Base-by-base conservation (phyloP, 805 yeast species). In the Grigorovia transvaalensis region DNA sequence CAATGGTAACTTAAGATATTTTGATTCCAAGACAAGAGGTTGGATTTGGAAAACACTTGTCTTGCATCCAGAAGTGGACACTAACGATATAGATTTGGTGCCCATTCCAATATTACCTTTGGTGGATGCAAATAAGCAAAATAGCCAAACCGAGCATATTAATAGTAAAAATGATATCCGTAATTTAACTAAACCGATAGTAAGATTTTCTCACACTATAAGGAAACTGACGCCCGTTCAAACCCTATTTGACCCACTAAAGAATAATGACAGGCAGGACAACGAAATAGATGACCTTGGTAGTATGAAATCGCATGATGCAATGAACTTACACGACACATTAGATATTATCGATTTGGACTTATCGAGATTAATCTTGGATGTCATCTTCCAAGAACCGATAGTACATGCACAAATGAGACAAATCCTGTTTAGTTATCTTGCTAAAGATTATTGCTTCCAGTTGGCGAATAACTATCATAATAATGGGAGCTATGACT, bases 41-140 rank as follows among this genome's bases (percentile, higher is more conserved):
- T 65, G 69, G 69, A 55, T 65, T 17, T 65, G 69, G 69, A 60
- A 57, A 49, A 59, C 63, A 9, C 46, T 65, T 35, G 56, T 61
- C 9, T 49, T 63, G 27, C 57, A 58, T 44, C 38, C 53, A 12
- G 58, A 53, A 41, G 45, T 41, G 35, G 51, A 53, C 30, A 50
- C 48, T 11, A 23, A 46, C 40, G 23, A 20, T 50, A 27, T 46
- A 12, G 50, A 47, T 13, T 42, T 58, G 35, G 47, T 58, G 2
- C 48, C 53, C 4, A 59, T 59, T 11, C 62, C 62, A n/a, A 51
- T 50, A 6, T 35, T 59, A 6, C 17, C 47, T 18, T 12, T 33
- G 38, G 9, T 33, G 4, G 38, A 33, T 33, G 38, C 4, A 13
- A 33, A 33, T 33, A 33, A 33, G 9, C 15, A 12, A 13, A 33